Percentiles rank a stretch among this genome's conserved stretches.
phyloP scores from a whole-genome alignment of 2,329 filamentous ascomycete genomes.

The Stenocarpella maydis region DNA sequence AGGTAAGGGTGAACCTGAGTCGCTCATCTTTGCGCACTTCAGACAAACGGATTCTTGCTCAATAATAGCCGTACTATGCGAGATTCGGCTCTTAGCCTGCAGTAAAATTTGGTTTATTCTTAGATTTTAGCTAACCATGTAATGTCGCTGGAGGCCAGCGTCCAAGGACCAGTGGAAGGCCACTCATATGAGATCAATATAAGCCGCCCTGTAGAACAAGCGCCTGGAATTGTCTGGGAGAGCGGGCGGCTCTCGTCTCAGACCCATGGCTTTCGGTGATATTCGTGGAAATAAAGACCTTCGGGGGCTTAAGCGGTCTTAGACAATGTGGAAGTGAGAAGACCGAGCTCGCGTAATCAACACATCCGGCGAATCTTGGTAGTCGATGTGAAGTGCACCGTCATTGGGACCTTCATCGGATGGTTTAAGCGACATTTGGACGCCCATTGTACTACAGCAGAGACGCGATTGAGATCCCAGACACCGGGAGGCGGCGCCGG shows the following conservation, averaged over 20 bases:
- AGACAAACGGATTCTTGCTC: not conserved
- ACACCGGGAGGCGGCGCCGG: not conserved
- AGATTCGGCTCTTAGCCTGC: not conserved
- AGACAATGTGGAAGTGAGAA: not conserved
- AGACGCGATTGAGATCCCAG: too few species aligned
- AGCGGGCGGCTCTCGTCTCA: not conserved
- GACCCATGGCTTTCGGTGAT: not conserved
- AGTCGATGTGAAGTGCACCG: not conserved
- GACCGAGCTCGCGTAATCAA: not conserved
- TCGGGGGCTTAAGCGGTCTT: not conserved
- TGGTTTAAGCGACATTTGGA: constrained; percentile 2
- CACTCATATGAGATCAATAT: not conserved
- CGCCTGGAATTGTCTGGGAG: not conserved
- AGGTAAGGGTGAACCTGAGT: not conserved
- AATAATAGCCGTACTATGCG: not conserved
- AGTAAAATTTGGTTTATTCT: not conserved
- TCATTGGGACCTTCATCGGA: not conserved
- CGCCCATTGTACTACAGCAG: not conserved
- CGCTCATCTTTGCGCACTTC: not conserved
- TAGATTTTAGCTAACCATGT: not conserved
- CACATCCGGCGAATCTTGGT: not conserved
- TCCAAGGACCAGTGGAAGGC: too few species aligned
- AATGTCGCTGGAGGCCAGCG: not conserved
- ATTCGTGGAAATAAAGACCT: not conserved
- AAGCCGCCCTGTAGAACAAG: not conserved